Evolutionary conservation across 2,329 filamentous ascomycete species (phyloP), one percentile per base, ranked within the genome.

Genomic region (Pyricularia sp.): DNA sequence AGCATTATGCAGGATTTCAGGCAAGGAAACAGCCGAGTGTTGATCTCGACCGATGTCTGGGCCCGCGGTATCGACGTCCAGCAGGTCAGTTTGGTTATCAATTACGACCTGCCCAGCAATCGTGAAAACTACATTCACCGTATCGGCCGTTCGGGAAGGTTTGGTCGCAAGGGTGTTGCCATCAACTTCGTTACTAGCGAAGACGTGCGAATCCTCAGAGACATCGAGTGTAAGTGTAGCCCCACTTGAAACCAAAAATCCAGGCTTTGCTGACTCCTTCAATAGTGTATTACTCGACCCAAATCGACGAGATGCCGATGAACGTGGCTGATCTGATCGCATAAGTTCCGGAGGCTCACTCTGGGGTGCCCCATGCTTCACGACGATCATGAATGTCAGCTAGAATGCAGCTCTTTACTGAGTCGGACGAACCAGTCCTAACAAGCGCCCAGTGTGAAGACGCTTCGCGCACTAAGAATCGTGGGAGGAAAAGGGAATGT

Each of bases 91-190:
- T 81, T 99, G 73, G 94, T 99, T 67, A 99, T 99, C 83, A 99
- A 99, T 81, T 99, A 99, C 77, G 94, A 99, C 75, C 82, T 99
- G 66, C 94, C 94, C 3, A 94, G 90, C 78, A 97, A 99, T 78
- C 92, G 94, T 83, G 94, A 99, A 79, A 99, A 99, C 81, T 99
- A 99, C 78, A 97, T 99, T 77, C 94, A 99, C 81, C 89, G 94
- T 71, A 99, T 99, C 72, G 94, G 94, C 74, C 88, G 94, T 75
- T 94, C 91, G 75, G 94, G 94, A 71, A 87, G 94, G 70, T 99
- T 99, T 72, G 94, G 94, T 72, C 87, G 94, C 73, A 99, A 99
- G 82, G 94, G 94, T 84, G 94, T 99, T 69, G 94, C 94, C 49
- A 99, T 99, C 83, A 99, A 99, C 81, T 99, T 99, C 74, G 94